Percentiles rank a stretch among this genome's conserved stretches.
Conservation (phyloP, 257 asterid genomes). For the Nicotiana undulata region DNA sequence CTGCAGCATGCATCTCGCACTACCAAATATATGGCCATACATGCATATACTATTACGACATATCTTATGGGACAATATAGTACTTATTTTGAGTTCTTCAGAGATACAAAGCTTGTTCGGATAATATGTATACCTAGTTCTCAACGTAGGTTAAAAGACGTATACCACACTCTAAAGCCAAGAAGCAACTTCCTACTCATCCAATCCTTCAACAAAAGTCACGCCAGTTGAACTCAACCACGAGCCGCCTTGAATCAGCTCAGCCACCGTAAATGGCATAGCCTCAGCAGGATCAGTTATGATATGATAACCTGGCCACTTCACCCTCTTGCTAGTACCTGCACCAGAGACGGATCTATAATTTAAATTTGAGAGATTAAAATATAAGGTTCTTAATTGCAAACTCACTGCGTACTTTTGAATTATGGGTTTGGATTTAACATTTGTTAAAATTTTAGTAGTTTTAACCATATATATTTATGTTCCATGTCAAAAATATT, state of each 20-base stretch:
- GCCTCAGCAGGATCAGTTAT: conserved; percentile 29
- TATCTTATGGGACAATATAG: not conserved
- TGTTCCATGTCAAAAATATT: too few species aligned
- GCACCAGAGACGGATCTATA: conserved; percentile 4
- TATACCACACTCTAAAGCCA: too few species aligned
- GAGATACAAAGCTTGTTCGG: too few species aligned
- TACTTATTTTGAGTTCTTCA: not conserved
- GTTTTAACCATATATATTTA: too few species aligned
- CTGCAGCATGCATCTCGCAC: not conserved
- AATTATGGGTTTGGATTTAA: too few species aligned
- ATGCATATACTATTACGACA: not conserved
- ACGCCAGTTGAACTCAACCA: conserved; percentile 48
- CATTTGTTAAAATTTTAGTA: too few species aligned
- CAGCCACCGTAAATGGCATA: conserved; percentile 35
- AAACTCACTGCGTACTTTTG: too few species aligned
- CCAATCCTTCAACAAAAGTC: conserved; percentile 35
- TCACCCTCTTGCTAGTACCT: conserved; percentile 31
- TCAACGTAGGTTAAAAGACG: too few species aligned
- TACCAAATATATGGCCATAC: not conserved
- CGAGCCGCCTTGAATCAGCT: conserved; percentile 37
- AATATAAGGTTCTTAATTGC: too few species aligned
- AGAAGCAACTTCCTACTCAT: not conserved
- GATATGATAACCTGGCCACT: conserved; percentile 42
- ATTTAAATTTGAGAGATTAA: too few species aligned
- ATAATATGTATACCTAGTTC: too few species aligned